These are phyloP conservation scores for Jatropha curcas DNA, from an alignment of 345 rosid genomes.

Conservation along the genomic window DNA sequence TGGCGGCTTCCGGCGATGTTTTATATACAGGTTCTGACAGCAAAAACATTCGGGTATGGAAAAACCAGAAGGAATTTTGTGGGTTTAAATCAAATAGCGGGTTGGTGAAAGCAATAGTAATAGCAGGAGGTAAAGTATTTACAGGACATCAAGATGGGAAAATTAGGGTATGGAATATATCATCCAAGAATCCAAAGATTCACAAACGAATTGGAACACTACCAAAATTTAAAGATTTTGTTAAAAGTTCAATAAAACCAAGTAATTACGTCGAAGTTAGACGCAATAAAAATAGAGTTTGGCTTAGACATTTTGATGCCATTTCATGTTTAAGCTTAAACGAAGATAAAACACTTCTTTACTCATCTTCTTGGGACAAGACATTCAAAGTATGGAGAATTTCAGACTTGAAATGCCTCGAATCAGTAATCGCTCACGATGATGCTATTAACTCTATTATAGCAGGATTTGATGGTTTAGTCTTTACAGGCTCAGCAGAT, in stretches of 20 bases:
- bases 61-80: conserved; percentile 62
- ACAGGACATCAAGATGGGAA: conserved; percentile 94
- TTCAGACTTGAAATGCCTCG: conserved; percentile 67
- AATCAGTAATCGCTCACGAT: conserved; percentile 74
- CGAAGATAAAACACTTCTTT: conserved; percentile 59
- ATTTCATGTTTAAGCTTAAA: conserved; percentile 72
- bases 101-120: conserved; percentile 74
- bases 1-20: conserved; percentile 67
- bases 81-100: conserved; percentile 86
- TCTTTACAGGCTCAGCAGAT: conserved; percentile 85
- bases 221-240: conserved; percentile 60
- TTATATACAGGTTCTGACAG: conserved; percentile 87
- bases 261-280: conserved; percentile 55
- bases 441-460: conserved; percentile 77
- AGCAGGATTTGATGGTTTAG: conserved; percentile 73
- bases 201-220: conserved; percentile 68
- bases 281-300: conserved; percentile 40
- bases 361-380: conserved; percentile 89
- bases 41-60: conserved; percentile 93
- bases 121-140: conserved; percentile 63
- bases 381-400: conserved; percentile 85
- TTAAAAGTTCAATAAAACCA: conserved; percentile 57
- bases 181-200: conserved; percentile 42
- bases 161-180: conserved; percentile 74
- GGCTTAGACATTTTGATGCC: conserved; percentile 73